Conservation (phyloP, 768 basidiomycete genomes). For the Suillus paluster region DNA sequence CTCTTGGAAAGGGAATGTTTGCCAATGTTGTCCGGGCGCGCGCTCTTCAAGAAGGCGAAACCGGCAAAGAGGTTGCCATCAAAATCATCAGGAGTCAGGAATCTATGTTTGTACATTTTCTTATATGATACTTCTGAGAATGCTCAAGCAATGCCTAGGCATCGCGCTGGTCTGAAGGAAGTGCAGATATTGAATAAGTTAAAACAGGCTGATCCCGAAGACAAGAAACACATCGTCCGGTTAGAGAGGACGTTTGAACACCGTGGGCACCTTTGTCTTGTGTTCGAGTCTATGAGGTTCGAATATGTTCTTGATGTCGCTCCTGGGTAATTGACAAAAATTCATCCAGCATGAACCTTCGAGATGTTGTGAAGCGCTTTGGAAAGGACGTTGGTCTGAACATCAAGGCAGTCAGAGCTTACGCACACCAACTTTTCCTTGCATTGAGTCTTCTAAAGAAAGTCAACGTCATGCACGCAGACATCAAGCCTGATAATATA, state of each 20-base stretch:
- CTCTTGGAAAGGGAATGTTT: slow-evolving; percentile 99
- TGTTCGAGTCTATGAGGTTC: slow-evolving; percentile 93
- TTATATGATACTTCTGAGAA: slow-evolving; percentile 6
- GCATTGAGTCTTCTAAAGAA: slow-evolving; percentile 85
- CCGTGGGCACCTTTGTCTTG: slow-evolving; percentile 93
- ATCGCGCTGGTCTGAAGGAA: slow-evolving; percentile 94
- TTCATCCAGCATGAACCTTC: slow-evolving; percentile 85
- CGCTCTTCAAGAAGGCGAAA: slow-evolving; percentile 67
- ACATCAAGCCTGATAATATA: slow-evolving; percentile 99
- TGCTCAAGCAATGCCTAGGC: slow-evolving; percentile 53
- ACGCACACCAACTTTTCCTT: slow-evolving; percentile 95
- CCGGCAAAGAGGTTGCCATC: slow-evolving; percentile 87
- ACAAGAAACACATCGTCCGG: slow-evolving; percentile 96
- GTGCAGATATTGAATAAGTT: slow-evolving; percentile 87
- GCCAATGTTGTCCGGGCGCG: slow-evolving; percentile 94
- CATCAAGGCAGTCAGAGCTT: slow-evolving; percentile 97
- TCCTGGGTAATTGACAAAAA: slow-evolving; percentile 15
- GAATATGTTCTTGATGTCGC: slow-evolving; percentile 20
- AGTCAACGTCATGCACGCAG: slow-evolving; percentile 95
- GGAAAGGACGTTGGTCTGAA: slow-evolving; percentile 98
- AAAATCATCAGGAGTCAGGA: slow-evolving; percentile 97
- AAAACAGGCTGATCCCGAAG: slow-evolving; percentile 88
- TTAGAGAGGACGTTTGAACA: slow-evolving; percentile 96
- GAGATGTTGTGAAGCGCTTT: slow-evolving; percentile 97
- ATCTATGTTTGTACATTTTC: slow-evolving; percentile 73